Evolutionary conservation across 2,329 filamentous ascomycete species (phyloP).

Genomic region (Aspergillus hiratsukae): DNA sequence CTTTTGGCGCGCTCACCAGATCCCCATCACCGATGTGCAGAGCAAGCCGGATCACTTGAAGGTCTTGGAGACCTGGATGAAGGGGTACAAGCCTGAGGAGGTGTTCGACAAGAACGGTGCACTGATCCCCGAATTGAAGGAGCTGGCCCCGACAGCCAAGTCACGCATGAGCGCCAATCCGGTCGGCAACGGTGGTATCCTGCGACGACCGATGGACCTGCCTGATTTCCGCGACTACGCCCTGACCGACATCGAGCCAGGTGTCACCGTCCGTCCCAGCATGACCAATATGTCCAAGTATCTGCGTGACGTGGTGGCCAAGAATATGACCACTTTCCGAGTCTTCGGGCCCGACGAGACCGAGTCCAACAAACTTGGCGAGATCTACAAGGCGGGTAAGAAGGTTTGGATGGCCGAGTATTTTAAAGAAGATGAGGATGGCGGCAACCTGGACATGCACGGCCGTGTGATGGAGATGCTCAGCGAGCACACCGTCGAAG

Average conservation of each 20-base stretch:
- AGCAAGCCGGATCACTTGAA: constrained; percentile 63
- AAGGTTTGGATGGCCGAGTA: constrained; percentile 78
- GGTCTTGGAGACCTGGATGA: constrained; percentile 71
- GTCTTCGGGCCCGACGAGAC: constrained; percentile 78
- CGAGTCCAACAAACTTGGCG: constrained; percentile 71
- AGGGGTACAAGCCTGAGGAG: constrained; percentile 67
- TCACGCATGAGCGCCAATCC: constrained; percentile 74
- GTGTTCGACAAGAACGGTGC: constrained; percentile 63
- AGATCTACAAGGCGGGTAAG: constrained; percentile 68
- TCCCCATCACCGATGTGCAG: constrained; percentile 67
- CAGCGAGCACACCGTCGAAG: constrained; percentile 75
- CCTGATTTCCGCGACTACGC: constrained; percentile 67
- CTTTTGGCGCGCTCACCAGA: constrained; percentile 76
- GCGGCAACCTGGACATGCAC: constrained; percentile 64
- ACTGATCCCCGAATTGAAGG: constrained; percentile 59
- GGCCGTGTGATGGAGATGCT: constrained; percentile 80
- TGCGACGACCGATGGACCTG: constrained; percentile 64
- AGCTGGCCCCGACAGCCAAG: constrained; percentile 60
- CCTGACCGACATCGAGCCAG: constrained; percentile 58
- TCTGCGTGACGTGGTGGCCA: constrained; percentile 62
- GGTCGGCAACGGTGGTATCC: constrained; percentile 65
- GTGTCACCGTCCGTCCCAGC: constrained; percentile 53
- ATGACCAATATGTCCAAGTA: constrained; percentile 68
- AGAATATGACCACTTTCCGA: constrained; percentile 65
- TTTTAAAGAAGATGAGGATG: constrained; percentile 70